These are phyloP conservation scores for Leccinum ochraceum DNA, from an alignment of 768 basidiomycete genomes.

Conservation along the genomic window DNA sequence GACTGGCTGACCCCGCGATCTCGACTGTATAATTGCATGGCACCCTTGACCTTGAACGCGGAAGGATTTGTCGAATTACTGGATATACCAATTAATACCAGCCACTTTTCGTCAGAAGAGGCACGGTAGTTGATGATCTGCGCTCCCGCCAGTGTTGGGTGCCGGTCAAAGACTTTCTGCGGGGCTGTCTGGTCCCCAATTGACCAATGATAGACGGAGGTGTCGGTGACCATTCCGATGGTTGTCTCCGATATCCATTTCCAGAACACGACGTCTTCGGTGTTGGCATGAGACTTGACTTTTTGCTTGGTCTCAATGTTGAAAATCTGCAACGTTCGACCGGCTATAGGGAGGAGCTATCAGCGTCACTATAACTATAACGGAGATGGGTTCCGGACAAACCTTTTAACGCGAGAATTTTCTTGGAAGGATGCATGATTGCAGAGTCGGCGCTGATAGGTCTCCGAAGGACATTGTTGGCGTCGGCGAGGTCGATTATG, in stretches of 20 bases:
- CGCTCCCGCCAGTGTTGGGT: constrained; percentile 88
- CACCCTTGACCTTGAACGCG: constrained; percentile 98
- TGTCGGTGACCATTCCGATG: constrained; percentile 94
- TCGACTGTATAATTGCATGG: constrained; percentile 95
- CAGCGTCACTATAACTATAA: constrained; percentile 1
- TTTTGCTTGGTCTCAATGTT: constrained; percentile 98
- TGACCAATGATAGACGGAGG: constrained; percentile 91
- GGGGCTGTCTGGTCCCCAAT: constrained; percentile 72
- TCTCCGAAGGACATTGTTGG: constrained; percentile 94
- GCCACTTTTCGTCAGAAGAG: constrained; percentile 94
- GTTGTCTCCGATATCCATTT: constrained; percentile 94
- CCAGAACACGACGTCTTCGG: constrained; percentile 97
- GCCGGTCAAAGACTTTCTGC: constrained; percentile 95
- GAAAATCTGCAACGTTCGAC: constrained; percentile 94
- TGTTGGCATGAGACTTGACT: constrained; percentile 93
- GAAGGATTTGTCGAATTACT: constrained; percentile 90
- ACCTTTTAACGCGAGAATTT: constrained; percentile 96
- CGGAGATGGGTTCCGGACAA: neutral
- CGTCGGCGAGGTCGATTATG: constrained; percentile 96
- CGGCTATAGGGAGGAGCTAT: constrained; percentile 52
- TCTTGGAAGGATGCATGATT: constrained; percentile 96
- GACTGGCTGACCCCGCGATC: constrained; percentile 95
- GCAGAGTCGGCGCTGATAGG: constrained; percentile 99
- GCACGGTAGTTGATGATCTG: constrained; percentile 99
- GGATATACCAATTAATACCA: constrained; percentile 93